Conservation (phyloP, 169 alveolate species). For the Plasmodium sp. region DNA sequence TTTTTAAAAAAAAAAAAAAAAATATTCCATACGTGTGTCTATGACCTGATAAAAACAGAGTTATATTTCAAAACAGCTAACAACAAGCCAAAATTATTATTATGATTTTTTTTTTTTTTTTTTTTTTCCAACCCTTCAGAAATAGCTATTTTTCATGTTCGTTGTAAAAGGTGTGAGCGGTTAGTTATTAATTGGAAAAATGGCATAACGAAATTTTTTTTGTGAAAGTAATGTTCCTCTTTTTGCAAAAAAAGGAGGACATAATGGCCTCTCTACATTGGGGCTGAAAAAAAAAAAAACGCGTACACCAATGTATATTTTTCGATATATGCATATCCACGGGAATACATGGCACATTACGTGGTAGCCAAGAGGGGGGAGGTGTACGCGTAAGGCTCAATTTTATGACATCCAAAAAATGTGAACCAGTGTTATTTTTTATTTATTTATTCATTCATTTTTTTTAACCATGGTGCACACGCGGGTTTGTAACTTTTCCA, state of each 20-base stretch:
- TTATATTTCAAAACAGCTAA: constrained; percentile 15
- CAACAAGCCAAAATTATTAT: constrained; percentile 51
- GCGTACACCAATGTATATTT: not conserved
- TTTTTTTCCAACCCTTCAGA: not conserved
- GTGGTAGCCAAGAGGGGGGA: not conserved
- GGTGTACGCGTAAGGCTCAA: not conserved
- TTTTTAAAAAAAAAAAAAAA: constrained; percentile 45
- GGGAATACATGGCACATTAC: not conserved
- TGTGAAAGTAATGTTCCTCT: not conserved
- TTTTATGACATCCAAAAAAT: not conserved
- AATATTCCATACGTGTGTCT: constrained; percentile 11
- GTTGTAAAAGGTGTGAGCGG: constrained; percentile 9
- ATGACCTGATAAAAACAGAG: constrained; percentile 16
- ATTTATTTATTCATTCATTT: not conserved
- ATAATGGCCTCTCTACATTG: not conserved
- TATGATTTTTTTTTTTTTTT: constrained; percentile 48
- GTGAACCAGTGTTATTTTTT: not conserved
- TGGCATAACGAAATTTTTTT: not conserved
- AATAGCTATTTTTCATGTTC: constrained; percentile 44
- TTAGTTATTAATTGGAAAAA: not conserved
- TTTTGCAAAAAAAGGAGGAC: not conserved
- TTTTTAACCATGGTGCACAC: not conserved
- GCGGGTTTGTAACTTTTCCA: not conserved
- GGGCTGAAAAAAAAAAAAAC: not conserved
- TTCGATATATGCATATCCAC: not conserved